Conservation (phyloP, 1,284 basidiomycete genomes). For the Fomitopsis betulina region DNA sequence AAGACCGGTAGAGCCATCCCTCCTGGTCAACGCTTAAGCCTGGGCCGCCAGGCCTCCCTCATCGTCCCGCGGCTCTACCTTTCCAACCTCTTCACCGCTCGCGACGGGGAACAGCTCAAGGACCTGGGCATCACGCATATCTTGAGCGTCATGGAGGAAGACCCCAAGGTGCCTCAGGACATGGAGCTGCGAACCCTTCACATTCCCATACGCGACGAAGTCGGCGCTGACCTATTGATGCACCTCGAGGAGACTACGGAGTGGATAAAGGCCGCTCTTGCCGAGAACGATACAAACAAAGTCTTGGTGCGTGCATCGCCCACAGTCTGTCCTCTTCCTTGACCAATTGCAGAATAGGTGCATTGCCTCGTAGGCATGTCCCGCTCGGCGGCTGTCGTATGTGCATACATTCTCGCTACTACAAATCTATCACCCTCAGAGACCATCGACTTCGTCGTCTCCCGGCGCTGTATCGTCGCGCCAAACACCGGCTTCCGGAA, state of each 20-base stretch:
- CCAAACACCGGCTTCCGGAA: constrained; percentile 34
- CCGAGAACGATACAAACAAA: constrained; percentile 37
- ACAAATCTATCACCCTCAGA: constrained; percentile 26
- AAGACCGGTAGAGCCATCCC: constrained; percentile 8
- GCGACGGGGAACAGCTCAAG: constrained; percentile 38
- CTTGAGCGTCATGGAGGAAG: constrained; percentile 30
- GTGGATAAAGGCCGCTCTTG: constrained; percentile 37
- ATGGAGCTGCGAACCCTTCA: constrained; percentile 28
- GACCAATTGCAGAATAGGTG: constrained; percentile 30
- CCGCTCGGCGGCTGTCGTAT: constrained; percentile 47
- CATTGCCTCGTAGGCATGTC: constrained; percentile 55
- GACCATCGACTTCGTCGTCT: constrained; percentile 28
- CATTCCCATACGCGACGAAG: constrained; percentile 29
- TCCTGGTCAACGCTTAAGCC: constrained; percentile 6
- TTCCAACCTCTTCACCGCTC: constrained; percentile 55
- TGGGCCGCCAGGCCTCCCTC: constrained; percentile 15
- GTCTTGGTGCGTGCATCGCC: constrained; percentile 47
- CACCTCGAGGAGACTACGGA: constrained; percentile 33
- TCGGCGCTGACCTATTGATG: constrained; percentile 26
- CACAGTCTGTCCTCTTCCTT: neutral
- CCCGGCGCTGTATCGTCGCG: constrained; percentile 27
- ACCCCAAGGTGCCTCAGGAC: constrained; percentile 36
- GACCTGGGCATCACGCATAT: constrained; percentile 37
- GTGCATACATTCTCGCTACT: constrained; percentile 47
- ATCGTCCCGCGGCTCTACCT: constrained; percentile 65